Evolutionary conservation across 164 flowering plant genomes (phyloP).

Genomic region (Brasenia schreberi): DNA sequence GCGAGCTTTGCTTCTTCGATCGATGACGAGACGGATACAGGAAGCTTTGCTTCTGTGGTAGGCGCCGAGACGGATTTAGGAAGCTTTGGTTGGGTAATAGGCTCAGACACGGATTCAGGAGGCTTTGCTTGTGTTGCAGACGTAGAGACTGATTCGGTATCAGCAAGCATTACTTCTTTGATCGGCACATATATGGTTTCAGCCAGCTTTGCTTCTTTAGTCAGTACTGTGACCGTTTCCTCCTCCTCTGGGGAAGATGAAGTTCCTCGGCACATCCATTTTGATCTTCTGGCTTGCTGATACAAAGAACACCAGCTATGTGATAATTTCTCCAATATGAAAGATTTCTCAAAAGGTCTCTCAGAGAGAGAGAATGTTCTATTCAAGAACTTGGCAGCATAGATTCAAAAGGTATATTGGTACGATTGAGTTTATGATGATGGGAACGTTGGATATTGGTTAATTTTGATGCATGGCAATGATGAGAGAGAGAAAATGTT

Average conservation of each 20-base stretch:
- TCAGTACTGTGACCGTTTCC: constrained; percentile 7
- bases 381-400: too few species aligned
- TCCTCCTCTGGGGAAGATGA: constrained; percentile 8
- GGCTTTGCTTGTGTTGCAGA: neutral
- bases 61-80: neutral
- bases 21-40: neutral
- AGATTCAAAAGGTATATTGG: too few species aligned
- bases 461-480: too few species aligned
- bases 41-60: neutral
- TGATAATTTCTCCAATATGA: neutral
- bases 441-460: too few species aligned
- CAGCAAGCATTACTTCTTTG: neutral
- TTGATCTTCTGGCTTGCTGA: constrained; percentile 42
- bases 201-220: neutral
- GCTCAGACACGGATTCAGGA: neutral
- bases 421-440: too few species aligned
- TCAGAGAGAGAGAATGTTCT: neutral
- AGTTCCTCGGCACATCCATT: constrained; percentile 33
- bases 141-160: neutral
- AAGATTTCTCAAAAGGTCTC: neutral
- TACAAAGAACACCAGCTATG: neutral
- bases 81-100: neutral
- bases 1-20: neutral
- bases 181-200: neutral
- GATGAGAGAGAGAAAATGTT: too few species aligned